Evolutionary conservation across 2,329 filamentous ascomycete genomes (phyloP).

Genomic region (Ceratocystis cacaofunesta): DNA sequence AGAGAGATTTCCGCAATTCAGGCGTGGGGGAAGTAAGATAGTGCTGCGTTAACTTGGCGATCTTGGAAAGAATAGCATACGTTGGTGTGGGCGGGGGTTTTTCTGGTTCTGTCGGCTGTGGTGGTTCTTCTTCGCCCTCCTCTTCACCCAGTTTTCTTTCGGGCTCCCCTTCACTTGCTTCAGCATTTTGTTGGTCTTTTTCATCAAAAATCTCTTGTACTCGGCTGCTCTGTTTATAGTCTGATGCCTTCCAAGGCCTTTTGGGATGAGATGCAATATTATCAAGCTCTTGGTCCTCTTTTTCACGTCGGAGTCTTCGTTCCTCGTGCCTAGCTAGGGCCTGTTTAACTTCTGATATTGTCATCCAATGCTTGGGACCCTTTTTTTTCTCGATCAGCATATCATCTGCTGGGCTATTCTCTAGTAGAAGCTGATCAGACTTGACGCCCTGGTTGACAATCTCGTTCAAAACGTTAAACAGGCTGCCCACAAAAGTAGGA

Average conservation of each 20-base stretch:
- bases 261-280: slow-evolving; percentile 24
- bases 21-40: slow-evolving; percentile 79
- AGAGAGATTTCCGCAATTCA: slow-evolving; percentile 59
- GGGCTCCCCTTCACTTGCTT: slow-evolving; percentile 18
- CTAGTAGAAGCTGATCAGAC: slow-evolving; percentile 34
- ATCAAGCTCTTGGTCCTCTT: slow-evolving; percentile 26
- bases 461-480: slow-evolving; percentile 71
- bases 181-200: slow-evolving; percentile 20
- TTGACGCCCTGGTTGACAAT: slow-evolving; percentile 70
- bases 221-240: slow-evolving; percentile 9
- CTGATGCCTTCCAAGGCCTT: slow-evolving; percentile 23
- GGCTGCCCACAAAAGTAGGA: slow-evolving; percentile 62
- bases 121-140: slow-evolving; percentile 25
- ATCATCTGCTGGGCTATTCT: slow-evolving; percentile 23
- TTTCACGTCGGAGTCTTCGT: slow-evolving; percentile 24
- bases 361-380: slow-evolving; percentile 22
- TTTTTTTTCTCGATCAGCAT: slow-evolving; percentile 32
- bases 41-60: slow-evolving; percentile 72
- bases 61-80: slow-evolving; percentile 66
- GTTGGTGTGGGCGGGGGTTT: slow-evolving; percentile 58
- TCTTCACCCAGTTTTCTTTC: slow-evolving; percentile 19
- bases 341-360: slow-evolving; percentile 33
- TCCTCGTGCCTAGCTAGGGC: slow-evolving; percentile 46
- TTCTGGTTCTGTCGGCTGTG: slow-evolving; percentile 28
- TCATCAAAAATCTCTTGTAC: slow-evolving; percentile 17